A percentile compares a stretch with the other conserved stretches of the same genome.
Evolutionary conservation across 805 yeast genomes (phyloP).

Genomic region (Millerozyma acaciae): DNA sequence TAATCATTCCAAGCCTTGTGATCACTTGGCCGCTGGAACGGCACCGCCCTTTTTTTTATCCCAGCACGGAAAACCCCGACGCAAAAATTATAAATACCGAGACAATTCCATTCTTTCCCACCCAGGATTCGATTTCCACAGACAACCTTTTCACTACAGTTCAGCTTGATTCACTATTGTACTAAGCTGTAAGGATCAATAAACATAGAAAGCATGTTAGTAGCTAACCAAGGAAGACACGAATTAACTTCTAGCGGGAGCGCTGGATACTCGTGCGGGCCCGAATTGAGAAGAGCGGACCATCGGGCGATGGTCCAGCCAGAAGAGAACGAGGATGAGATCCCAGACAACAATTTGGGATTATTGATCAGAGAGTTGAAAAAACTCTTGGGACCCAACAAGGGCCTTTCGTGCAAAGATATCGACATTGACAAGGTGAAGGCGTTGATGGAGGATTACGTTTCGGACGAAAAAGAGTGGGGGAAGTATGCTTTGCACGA

Average conservation of each 20-base stretch:
- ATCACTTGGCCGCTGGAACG: too few species aligned
- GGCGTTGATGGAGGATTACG: constrained; percentile 45
- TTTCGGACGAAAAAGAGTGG: constrained; percentile 54
- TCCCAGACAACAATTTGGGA: constrained; percentile 17
- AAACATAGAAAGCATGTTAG: background rate
- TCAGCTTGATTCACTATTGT: too few species aligned
- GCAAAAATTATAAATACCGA: too few species aligned
- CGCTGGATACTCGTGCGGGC: background rate
- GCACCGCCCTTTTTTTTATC: too few species aligned
- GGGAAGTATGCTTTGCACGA: constrained; percentile 52
- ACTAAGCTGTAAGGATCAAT: too few species aligned
- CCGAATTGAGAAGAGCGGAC: background rate
- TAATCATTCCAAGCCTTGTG: too few species aligned
- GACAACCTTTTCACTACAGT: too few species aligned
- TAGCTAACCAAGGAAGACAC: constrained; percentile 1
- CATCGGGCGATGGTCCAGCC: background rate
- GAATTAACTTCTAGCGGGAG: background rate
- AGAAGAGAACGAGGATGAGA: constrained; percentile 4
- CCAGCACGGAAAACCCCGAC: too few species aligned
- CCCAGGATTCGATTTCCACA: too few species aligned
- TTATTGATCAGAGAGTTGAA: constrained; percentile 26
- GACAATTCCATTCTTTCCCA: too few species aligned
- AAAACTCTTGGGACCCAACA: constrained; percentile 23
- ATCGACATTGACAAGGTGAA: constrained; percentile 49
- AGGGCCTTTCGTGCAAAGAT: constrained; percentile 41